A percentile compares a stretch with the other conserved stretches of the same genome.
Evolutionary conservation across 2,329 filamentous ascomycete genomes (phyloP).

Genomic region (Cryphonectria naterciae): DNA sequence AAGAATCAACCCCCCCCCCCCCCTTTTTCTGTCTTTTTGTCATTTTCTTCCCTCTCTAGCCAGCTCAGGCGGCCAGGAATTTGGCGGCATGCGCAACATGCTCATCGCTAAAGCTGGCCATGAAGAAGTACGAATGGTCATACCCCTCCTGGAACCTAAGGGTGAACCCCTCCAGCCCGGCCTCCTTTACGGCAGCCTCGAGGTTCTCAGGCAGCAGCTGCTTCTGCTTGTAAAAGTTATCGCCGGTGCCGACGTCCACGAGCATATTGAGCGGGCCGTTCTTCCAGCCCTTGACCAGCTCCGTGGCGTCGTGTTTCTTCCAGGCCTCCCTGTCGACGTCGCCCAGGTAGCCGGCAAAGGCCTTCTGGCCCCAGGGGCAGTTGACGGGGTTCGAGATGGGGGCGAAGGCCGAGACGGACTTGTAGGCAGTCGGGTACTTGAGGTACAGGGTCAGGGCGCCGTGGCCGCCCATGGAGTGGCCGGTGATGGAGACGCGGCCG

Average conservation of each 20-base stretch:
- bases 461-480: slow-evolving; percentile 97
- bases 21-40: too few relatives aligned
- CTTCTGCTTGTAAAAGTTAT: slow-evolving; percentile 94
- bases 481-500: slow-evolving; percentile 77
- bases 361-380: slow-evolving; percentile 95
- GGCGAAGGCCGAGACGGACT: slow-evolving; percentile 86
- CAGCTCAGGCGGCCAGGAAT: slow-evolving; percentile 57
- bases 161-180: slow-evolving; percentile 72
- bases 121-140: slow-evolving; percentile 98
- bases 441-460: slow-evolving; percentile 91
- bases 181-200: slow-evolving; percentile 74
- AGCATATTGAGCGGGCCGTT: slow-evolving; percentile 69
- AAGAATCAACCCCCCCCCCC: too few relatives aligned
- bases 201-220: slow-evolving; percentile 96
- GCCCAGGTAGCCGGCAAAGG: slow-evolving; percentile 89
- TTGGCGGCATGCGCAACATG: slow-evolving; percentile 93
- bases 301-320: slow-evolving; percentile 90
- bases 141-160: slow-evolving; percentile 89
- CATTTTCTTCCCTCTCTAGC: neutral
- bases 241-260: slow-evolving; percentile 90
- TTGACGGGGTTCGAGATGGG: slow-evolving; percentile 85
- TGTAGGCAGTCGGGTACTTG: slow-evolving; percentile 88
- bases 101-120: slow-evolving; percentile 86
- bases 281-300: slow-evolving; percentile 77
- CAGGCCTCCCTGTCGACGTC: slow-evolving; percentile 70